Conservation (phyloP, 108 stramenopile genomes). For the Cylindrotheca closterium region DNA sequence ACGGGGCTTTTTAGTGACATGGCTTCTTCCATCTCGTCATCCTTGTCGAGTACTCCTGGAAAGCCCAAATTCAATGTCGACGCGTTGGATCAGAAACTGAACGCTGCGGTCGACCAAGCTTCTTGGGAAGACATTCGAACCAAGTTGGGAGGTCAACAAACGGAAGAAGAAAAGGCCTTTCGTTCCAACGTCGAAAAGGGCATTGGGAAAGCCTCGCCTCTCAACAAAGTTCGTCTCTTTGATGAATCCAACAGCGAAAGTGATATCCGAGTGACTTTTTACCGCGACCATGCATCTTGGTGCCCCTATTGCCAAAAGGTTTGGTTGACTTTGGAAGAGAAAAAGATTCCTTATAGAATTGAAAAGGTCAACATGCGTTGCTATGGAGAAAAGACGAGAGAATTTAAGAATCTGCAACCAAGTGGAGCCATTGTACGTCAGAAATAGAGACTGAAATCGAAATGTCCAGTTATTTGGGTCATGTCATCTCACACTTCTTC, state of each 20-base stretch:
- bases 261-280: slow-evolving; percentile 83
- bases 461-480: no score
- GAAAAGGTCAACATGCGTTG: slow-evolving; percentile 93
- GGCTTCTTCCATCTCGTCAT: neutral
- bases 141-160: slow-evolving; percentile 45
- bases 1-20: neutral
- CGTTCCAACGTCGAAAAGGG: slow-evolving; percentile 60
- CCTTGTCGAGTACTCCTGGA: neutral
- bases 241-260: slow-evolving; percentile 71
- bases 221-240: slow-evolving; percentile 78
- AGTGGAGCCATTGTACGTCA: slow-evolving; percentile 50
- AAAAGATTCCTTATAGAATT: slow-evolving; percentile 84
- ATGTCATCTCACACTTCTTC: no score
- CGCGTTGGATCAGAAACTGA: neutral
- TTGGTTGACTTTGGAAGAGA: slow-evolving; percentile 81
- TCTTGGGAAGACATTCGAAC: slow-evolving; percentile 53
- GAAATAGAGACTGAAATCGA: no score
- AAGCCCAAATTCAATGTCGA: neutral
- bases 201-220: slow-evolving; percentile 63
- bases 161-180: slow-evolving; percentile 60
- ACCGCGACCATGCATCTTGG: slow-evolving; percentile 67
- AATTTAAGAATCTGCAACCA: slow-evolving; percentile 70
- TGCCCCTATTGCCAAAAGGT: slow-evolving; percentile 90
- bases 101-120: neutral
- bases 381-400: slow-evolving; percentile 78